Percentiles rank a stretch among this genome's conserved stretches.
These are phyloP conservation scores for Backusella morwellensis DNA, from an alignment of 192 early-diverging fungal genomes.

Conservation along the genomic window DNA sequence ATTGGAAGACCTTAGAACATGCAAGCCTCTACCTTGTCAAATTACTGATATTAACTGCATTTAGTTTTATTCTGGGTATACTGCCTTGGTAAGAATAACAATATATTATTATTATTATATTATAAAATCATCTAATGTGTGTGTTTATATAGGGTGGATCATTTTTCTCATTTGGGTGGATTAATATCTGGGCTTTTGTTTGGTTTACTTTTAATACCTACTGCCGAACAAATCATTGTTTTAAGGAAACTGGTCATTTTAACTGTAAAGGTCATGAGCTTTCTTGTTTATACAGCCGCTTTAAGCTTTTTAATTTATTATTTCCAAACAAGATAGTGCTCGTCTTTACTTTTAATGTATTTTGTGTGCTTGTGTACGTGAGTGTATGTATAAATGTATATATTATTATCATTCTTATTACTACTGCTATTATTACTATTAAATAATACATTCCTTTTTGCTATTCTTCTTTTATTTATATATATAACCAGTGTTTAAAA, in stretches of 20 bases:
- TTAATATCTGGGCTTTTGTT: constrained; percentile 27
- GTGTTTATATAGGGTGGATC: constrained; percentile 39
- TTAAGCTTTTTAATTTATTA: neutral
- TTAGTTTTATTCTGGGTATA: constrained; percentile 69
- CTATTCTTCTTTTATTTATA: neutral
- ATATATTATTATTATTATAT: neutral
- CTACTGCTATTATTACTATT: neutral
- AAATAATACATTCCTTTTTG: neutral
- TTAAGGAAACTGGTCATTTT: neutral
- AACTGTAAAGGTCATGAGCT: neutral
- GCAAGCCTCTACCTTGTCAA: constrained; percentile 70
- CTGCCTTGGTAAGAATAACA: constrained; percentile 52
- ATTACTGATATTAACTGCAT: constrained; percentile 57
- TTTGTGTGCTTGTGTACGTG: neutral
- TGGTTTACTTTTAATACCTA: neutral
- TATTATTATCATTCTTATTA: neutral
- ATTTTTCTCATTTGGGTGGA: constrained; percentile 77
- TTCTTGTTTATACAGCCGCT: neutral
- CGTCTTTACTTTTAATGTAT: neutral
- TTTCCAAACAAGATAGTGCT: neutral
- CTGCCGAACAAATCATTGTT: neutral
- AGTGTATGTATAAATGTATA: neutral
- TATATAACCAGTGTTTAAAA: neutral
- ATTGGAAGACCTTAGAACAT: constrained; percentile 67
- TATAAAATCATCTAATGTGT: neutral